A percentile compares a stretch with the other conserved stretches of the same genome.
These are phyloP conservation scores for Phytopythium ostracodes DNA, from an alignment of 352 stramenopile species.

Conservation along the genomic window DNA sequence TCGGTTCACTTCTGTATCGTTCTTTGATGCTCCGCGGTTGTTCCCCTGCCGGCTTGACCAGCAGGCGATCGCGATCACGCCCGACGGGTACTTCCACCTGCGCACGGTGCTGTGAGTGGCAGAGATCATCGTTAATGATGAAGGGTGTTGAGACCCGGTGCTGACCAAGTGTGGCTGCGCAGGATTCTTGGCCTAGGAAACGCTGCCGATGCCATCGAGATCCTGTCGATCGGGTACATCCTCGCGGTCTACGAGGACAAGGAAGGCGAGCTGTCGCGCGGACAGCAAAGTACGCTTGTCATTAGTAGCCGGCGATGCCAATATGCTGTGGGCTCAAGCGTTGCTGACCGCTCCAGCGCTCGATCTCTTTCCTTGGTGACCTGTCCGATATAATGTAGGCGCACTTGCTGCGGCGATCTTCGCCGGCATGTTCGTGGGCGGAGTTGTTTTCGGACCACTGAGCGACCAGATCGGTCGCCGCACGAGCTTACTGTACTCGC, in stretches of 20 bases:
- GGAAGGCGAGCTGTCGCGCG: conserved; percentile 46
- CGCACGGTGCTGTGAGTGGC: conserved; percentile 56
- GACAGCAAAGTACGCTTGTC: conserved; percentile 44
- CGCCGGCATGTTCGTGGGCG: conserved; percentile 87
- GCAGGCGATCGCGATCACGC: conserved; percentile 48
- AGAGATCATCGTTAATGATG: background rate
- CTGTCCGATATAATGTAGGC: conserved; percentile 26
- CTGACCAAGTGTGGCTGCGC: background rate
- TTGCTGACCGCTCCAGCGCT: background rate
- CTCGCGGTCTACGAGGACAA: conserved; percentile 79
- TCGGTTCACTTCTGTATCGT: background rate
- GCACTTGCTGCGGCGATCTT: conserved; percentile 85
- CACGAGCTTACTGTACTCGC: conserved; percentile 63
- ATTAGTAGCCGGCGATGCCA: background rate
- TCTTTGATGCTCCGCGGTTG: background rate
- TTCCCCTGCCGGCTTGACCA: background rate
- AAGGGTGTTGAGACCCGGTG: background rate
- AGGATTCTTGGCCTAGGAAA: conserved; percentile 83
- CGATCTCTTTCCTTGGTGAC: background rate
- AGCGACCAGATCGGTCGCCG: conserved; percentile 78
- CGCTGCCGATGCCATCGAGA: conserved; percentile 88
- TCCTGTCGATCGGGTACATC: conserved; percentile 91
- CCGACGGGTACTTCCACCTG: conserved; percentile 66
- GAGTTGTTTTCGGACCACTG: conserved; percentile 66
- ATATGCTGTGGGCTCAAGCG: background rate